Evolutionary conservation across 306 rosid genomes (phyloP).

Genomic region (Heteromeles arbutifolia): DNA sequence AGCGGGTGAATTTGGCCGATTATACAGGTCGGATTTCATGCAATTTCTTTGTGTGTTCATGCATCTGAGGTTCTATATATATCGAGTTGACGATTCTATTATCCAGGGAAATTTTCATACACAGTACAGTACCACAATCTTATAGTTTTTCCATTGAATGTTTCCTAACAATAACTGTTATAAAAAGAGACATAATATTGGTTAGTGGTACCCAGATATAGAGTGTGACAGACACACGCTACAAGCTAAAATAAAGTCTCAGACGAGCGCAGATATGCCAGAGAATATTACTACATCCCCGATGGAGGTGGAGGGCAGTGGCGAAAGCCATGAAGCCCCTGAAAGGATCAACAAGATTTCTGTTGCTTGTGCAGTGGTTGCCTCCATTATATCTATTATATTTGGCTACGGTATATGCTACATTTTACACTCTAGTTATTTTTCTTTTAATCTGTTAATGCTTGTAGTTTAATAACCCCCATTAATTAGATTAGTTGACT

Average conservation of each 20-base stretch:
- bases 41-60: neutral
- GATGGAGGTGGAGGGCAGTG: conserved; percentile 6
- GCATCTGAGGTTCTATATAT: neutral
- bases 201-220: neutral
- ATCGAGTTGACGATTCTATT: neutral
- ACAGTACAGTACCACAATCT: neutral
- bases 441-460: neutral
- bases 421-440: neutral
- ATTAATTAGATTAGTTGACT: neutral
- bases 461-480: neutral
- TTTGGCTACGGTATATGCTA: conserved; percentile 42
- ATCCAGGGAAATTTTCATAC: neutral
- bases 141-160: neutral
- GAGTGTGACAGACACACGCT: neutral
- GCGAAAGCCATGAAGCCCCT: neutral
- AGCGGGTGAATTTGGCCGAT: neutral
- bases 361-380: conserved; percentile 43
- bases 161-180: neutral
- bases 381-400: conserved; percentile 47
- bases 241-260: neutral
- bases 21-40: conserved; percentile 4
- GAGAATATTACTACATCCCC: neutral
- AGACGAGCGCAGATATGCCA: neutral
- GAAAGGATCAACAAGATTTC: conserved; percentile 46
- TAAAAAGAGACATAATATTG: neutral